Evolutionary conservation across 1,284 basidiomycete genomes (phyloP), one percentile per base, ranked within the genome.

Genomic region (Golubevia pallescens): DNA sequence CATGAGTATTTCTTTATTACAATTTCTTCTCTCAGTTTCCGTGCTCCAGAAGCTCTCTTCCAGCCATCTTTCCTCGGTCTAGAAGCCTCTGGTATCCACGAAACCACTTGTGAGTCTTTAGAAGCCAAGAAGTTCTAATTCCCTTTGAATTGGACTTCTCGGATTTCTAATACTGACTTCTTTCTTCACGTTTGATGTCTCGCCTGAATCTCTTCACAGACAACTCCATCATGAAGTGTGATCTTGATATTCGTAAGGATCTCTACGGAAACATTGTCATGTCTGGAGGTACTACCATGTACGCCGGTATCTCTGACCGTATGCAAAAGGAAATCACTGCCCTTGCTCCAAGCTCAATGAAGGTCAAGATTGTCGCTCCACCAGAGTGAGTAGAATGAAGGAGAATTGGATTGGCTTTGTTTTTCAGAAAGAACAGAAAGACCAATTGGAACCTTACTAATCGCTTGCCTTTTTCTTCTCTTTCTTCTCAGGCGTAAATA

Each of bases 321-420:
- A 96, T 97, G 94, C 94, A 95, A 89, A 96, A 95, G 90, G 95
- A 97, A 89, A 90, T 98, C 86, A 93, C 93, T 58, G 89, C 92
- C 32, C 89, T 97, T 69, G 90, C 93, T 64, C 95, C 95, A 32
- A 86, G 86, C 69, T 88, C 87, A 68, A 89, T 97, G 93, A 97
- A 95, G 91, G 92, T 96, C 89, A 95, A 94, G 91, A 94, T 95
- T 66, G 92, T 93, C 67, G 93, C 93, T 75, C 93, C 93, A n/a
- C n/a, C n/a, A n/a, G n/a, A n/a, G n/a, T n/a, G n/a, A n/a, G n/a
- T n/a, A n/a, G n/a, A n/a, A n/a, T n/a, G n/a, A n/a, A n/a, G n/a
- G n/a, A n/a, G n/a, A n/a, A n/a, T n/a, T n/a, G n/a, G n/a, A n/a
- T n/a, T n/a, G n/a, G n/a, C n/a, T n/a, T n/a, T n/a, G n/a, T n/a